Evolutionary conservation across 2,329 filamentous ascomycete species (phyloP).

Genomic region (Claviceps africana): DNA sequence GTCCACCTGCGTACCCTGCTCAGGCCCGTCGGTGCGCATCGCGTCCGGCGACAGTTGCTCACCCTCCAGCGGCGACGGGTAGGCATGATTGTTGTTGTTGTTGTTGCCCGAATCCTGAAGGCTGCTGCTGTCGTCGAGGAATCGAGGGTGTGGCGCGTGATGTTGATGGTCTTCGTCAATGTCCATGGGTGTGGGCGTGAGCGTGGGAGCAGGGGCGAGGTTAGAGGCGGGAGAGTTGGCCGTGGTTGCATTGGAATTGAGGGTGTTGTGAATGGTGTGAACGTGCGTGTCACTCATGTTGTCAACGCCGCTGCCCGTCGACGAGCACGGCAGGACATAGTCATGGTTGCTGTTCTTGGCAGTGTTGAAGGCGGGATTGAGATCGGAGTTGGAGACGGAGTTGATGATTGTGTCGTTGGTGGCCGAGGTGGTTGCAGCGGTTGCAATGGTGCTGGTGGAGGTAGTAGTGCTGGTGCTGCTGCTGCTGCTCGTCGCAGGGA

Average conservation of each 20-base stretch:
- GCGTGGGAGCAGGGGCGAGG: constrained; percentile 21
- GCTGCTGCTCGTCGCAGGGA: neutral
- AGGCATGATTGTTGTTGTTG: constrained; percentile 35
- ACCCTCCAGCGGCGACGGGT: constrained; percentile 49
- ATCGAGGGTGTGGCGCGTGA: constrained; percentile 13
- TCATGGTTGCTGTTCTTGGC: neutral
- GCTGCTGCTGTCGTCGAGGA: constrained; percentile 4
- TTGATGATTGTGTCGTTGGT: neutral
- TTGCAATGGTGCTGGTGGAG: neutral
- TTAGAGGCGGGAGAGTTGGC: constrained; percentile 26
- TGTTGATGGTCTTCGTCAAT: constrained; percentile 30
- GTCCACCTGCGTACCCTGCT: constrained; percentile 50
- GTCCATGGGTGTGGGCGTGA: constrained; percentile 29
- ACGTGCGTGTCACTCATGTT: constrained; percentile 25
- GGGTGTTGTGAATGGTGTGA: neutral
- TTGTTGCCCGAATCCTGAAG: constrained; percentile 23
- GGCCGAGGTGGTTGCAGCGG: neutral
- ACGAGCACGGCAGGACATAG: neutral
- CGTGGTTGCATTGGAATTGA: neutral
- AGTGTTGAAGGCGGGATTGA: neutral
- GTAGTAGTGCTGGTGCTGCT: neutral
- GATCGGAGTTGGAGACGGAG: neutral
- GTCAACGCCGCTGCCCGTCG: constrained; percentile 21
- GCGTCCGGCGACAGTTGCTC: constrained; percentile 39
- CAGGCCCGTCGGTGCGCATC: constrained; percentile 45